A percentile compares a stretch with the other conserved stretches of the same genome.
phyloP scores from a whole-genome alignment of 208 protist genomes.

The Tritrichomonas foetus region DNA sequence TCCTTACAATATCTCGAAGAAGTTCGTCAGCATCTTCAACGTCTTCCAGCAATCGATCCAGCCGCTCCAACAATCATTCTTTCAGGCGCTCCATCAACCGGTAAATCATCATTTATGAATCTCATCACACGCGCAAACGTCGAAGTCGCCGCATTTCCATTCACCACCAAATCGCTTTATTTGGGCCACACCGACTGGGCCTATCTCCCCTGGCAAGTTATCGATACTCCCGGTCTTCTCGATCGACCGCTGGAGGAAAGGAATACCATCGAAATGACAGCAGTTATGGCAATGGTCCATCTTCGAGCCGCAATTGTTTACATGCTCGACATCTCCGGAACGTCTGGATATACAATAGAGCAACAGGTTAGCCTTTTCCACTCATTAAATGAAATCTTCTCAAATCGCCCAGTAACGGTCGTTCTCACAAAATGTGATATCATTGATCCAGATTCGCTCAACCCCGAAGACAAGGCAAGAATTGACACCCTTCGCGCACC shows the following conservation, averaged over 20 bases:
- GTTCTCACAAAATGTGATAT: conserved; percentile 98
- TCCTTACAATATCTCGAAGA: conserved; percentile 25
- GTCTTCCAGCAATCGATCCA: conserved; percentile 98
- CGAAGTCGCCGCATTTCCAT: conserved; percentile 99
- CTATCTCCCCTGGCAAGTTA: conserved; percentile 97
- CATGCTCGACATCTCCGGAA: conserved; percentile 96
- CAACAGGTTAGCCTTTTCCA: conserved; percentile 88
- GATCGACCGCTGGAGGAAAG: conserved; percentile 98
- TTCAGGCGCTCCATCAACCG: conserved; percentile 98
- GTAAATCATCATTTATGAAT: conserved; percentile 99
- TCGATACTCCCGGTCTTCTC: conserved; percentile 95
- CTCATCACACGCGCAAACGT: conserved; percentile 98
- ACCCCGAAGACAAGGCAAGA: conserved; percentile 69
- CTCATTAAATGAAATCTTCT: conserved; percentile 94
- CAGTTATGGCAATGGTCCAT: conserved; percentile 82
- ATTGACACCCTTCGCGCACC: conserved; percentile 55
- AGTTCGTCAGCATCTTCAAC: conserved; percentile 97
- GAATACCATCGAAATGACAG: conserved; percentile 99
- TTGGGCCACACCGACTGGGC: conserved; percentile 99
- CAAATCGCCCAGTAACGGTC: conserved; percentile 97
- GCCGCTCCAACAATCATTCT: conserved; percentile 92
- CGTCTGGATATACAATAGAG: conserved; percentile 93
- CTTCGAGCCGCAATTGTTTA: conserved; percentile 88
- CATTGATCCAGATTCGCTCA: conserved; percentile 74
- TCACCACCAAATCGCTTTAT: conserved; percentile 99